Base-by-base conservation (phyloP, 2,329 filamentous ascomycete genomes). In the Fusarium sp. region DNA sequence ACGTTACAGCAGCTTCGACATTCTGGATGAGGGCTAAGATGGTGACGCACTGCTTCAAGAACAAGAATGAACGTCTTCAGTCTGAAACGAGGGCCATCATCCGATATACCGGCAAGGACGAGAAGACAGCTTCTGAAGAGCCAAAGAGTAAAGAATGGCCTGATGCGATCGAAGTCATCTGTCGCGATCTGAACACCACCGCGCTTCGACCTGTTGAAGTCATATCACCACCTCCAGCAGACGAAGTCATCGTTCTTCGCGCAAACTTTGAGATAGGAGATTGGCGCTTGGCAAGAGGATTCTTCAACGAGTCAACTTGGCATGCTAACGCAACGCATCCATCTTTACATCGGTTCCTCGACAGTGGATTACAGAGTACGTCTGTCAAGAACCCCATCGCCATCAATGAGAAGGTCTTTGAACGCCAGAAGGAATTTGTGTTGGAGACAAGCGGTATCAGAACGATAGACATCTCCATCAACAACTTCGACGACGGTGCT, bases 11-110 rank as follows among this genome's bases (percentile, higher is more conserved):
- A 0, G 79, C 81, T 9, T 80, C 86, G 21, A 83, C 88, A 12
- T 94, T 91, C 77, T 92, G 92, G 83, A 86, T 94, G 71, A 85
- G 91, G 28, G 90, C 90, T 0, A 85, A 77, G 1, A 84, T 85
- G 81, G 77, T 84, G 5, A 80, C 82, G 0, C 81, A 83, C 50
- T 84, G 83, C 61, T 84, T 84, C 60, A 79, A 78, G 9, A 77
- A 72, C 1, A 70, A 78, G 5, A 84, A 84, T 10, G 19, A 67
- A 3, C 68, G 69, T 2, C 75, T 84, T 2, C 60, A 81, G 10
- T 53, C 80, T 1, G 82, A 83, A 46, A 71, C 80, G 0, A 73
- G 75, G 9, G 79, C 74, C 2, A 71, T 83, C 8, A 60, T 84
- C 0, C 78, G 80, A 4, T 84, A 84, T 47, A 61, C 57, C 1